These are phyloP conservation scores for Trifolium fragiferum DNA, from an alignment of 306 rosid genomes.

Conservation along the genomic window DNA sequence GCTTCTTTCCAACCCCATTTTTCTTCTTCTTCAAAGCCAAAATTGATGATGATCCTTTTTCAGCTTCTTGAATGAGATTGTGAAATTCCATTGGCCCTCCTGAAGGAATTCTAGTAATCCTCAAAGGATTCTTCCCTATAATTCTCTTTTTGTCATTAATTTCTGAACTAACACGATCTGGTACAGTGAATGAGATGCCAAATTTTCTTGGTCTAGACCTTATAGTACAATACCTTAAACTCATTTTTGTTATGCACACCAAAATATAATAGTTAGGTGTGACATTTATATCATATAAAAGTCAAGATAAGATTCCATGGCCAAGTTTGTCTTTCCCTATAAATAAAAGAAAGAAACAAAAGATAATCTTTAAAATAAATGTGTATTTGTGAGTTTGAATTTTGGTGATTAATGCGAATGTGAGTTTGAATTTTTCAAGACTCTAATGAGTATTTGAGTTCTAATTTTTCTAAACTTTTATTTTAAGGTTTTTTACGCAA, in stretches of 20 bases:
- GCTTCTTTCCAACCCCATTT: not conserved
- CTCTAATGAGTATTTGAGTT: too few relatives aligned
- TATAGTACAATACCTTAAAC: conserved; percentile 6
- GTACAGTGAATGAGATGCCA: conserved; percentile 57
- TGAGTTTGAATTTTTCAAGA: too few relatives aligned
- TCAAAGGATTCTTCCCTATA: conserved; percentile 49
- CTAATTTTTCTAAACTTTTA: too few relatives aligned
- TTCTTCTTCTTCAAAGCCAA: conserved; percentile 36
- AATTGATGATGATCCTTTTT: conserved; percentile 30
- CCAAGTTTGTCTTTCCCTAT: not conserved
- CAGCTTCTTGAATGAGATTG: conserved; percentile 42
- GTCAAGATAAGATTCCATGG: not conserved
- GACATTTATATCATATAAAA: not conserved
- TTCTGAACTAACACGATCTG: conserved; percentile 51
- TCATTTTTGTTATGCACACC: conserved; percentile 9
- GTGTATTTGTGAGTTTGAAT: too few relatives aligned
- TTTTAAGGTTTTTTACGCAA: too few relatives aligned
- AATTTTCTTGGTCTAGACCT: conserved; percentile 43
- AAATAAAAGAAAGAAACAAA: not conserved
- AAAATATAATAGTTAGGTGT: not conserved
- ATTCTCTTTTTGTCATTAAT: conserved; percentile 53
- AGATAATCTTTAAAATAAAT: too few relatives aligned
- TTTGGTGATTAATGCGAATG: too few relatives aligned
- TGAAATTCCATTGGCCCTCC: conserved; percentile 55
- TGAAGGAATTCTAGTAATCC: conserved; percentile 52